Base-by-base conservation (phyloP, 108 stramenopile genomes). In the Skeletonema grethae region DNA sequence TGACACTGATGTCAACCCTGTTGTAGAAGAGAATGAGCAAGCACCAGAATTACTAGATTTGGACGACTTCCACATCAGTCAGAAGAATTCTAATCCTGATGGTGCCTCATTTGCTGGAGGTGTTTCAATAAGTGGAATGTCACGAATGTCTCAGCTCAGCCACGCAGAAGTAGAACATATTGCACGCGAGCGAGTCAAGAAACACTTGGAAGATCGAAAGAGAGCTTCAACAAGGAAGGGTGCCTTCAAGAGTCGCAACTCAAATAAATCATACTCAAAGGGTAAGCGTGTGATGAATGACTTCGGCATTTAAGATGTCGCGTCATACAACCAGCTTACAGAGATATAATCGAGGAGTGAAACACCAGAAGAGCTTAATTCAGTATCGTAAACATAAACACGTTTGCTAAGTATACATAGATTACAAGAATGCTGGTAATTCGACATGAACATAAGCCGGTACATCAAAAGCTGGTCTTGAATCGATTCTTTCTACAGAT, bases 201-300 rank as follows among this genome's bases (percentile, higher is more conserved):
- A 72, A 53, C 94, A 92, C 13, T 69, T 95, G 61, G 90, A 91
- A 62, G 78, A 80, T 28, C 83, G 82, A 57, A 92, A 90, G 80
- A 78, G 77, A 58, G 83, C 83, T 43, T 61, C 63, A 61, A 72
- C 86, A 30, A 82, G 79, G 66, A 78, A 83, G 58, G 88, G 89
- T 24, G 94, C 94, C 7, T 95, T 95, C 77, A 88, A 87, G 34
- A 83, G 82, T 46, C 71, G 84, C 25, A 95, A 95, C 65, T 85
- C 67, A 63, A 95, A 95, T 85, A 95, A 95, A 61, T 86, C 84
- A 7, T 95, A 82, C 61, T 79, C 84, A 41, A 95, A 95, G 69
- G 94, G 94, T 22, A 95, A 92, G 68, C 82, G 94, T 22, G 85
- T 92, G 18, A 71, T 88, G 46, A 69, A 71, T 62, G 89, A 90